Evolutionary conservation across 2,329 filamentous ascomycete species (phyloP), one percentile per base, ranked within the genome.

Genomic region (Aspergillus uvarum): DNA sequence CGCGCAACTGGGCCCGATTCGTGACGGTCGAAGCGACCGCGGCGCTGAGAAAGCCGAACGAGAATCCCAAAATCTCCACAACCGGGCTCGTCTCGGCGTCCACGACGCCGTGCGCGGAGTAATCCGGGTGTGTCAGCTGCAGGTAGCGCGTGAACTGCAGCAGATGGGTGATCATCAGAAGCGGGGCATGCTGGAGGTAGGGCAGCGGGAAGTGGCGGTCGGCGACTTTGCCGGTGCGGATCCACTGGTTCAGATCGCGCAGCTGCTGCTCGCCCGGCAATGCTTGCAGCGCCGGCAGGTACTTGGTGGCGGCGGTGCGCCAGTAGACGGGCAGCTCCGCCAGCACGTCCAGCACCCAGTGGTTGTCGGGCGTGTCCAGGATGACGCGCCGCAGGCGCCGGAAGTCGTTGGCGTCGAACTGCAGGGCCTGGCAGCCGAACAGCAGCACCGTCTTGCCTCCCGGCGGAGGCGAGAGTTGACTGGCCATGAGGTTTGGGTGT

Each of bases 371-470:
- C 1, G 48, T 42, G 2, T 60, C 59, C 29, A 64, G 60, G 10
- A 67, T 54, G 1, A 47, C 51, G 1, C 24, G 51, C 12, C 65
- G 60, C 21, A 67, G 62, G 5, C 26, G 59, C 1, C 22, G 59
- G 19, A 67, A 67, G 21, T 64, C 59, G 3, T 55, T n/a, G 3
- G 51, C 51, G 8, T 56, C 47, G 42, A 67, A 67, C 7, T 60
- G 56, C 4, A 64, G 57, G 35, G 63, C 64, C 57, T 67, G 65
- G 21, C 63, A 67, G 26, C 65, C 65, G 51, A 67, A 67, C 2
- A 67, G 26, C 1, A 67, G 56, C 19, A 67, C 56, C 3, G 55
- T 47, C 3, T 60, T 58, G 12, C 48, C 49, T 6, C 35, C 51
- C 8, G 47, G 4, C 1, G 47, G 51, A 31, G 58, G 54, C 6